These are phyloP conservation scores for Staphylotrichum tortipilum DNA, from an alignment of 495 filamentous ascomycete species.

Conservation along the genomic window DNA sequence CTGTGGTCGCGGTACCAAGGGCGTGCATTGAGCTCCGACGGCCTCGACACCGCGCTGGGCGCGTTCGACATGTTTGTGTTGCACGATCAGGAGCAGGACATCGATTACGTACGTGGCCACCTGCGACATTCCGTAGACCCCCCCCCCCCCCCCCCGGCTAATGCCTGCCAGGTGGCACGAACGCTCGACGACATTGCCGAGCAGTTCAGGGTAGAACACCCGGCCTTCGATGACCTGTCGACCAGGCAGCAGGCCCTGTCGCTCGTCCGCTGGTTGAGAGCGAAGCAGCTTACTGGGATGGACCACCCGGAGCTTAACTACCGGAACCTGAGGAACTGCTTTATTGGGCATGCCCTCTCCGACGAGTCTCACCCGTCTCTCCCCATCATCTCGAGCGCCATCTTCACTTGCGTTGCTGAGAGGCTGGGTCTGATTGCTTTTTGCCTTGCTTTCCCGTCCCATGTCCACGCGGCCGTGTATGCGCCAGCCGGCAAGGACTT, in stretches of 20 bases:
- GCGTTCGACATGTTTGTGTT: conserved; percentile 85
- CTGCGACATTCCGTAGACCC: not conserved
- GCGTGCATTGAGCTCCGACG: conserved; percentile 14
- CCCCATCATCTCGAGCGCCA: conserved; percentile 66
- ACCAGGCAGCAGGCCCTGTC: conserved; percentile 58
- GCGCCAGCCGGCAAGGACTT: conserved; percentile 52
- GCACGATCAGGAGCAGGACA: conserved; percentile 57
- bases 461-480: conserved; percentile 67
- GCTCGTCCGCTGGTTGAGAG: conserved; percentile 57
- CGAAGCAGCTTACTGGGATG: conserved; percentile 61
- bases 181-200: conserved; percentile 56
- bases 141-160: no score
- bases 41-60: conserved; percentile 64
- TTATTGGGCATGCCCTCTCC: conserved; percentile 69
- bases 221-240: conserved; percentile 41
- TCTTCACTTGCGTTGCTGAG: conserved; percentile 35
- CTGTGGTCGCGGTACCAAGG: conserved; percentile 56
- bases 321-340: conserved; percentile 71
- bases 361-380: conserved; percentile 61
- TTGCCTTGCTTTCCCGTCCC: conserved; percentile 68
- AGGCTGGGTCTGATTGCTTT: conserved; percentile 60
- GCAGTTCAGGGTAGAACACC: conserved; percentile 41
- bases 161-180: conserved; percentile 41
- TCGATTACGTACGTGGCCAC: conserved; percentile 53
- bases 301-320: conserved; percentile 51